Percentiles rank a stretch among this genome's conserved stretches.
Conservation (phyloP, 2,329 filamentous ascomycete species). For the Claviceps sp. region DNA sequence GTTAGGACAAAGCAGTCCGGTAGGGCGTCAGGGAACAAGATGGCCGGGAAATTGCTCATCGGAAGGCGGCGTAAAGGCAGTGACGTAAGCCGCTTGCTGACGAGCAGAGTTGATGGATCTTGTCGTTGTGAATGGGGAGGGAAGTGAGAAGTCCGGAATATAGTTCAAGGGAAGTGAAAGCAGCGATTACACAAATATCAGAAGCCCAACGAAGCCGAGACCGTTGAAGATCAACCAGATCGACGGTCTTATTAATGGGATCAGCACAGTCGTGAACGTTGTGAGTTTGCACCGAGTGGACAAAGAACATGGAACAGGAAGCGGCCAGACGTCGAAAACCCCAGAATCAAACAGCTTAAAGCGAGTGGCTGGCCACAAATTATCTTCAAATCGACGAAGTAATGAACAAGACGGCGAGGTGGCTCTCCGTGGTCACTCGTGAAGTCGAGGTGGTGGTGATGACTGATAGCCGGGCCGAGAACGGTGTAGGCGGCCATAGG, state of each 20-base stretch:
- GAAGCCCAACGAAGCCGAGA: not conserved
- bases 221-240: not conserved
- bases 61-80: not conserved
- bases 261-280: not conserved
- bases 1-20: conserved; percentile 6
- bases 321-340: too few species aligned
- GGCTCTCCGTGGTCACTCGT: not conserved
- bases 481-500: not conserved
- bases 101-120: not conserved
- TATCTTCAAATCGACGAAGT: not conserved
- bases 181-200: not conserved
- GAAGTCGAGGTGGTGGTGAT: not conserved
- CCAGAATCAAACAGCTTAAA: not conserved
- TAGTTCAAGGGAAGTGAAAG: not conserved
- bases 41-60: not conserved
- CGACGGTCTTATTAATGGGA: not conserved
- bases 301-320: not conserved
- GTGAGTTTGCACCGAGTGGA: not conserved
- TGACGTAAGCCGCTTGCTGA: not conserved
- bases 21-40: not conserved
- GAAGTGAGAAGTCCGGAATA: too few species aligned
- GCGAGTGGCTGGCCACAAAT: not conserved
- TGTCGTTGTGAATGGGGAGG: not conserved
- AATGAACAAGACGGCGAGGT: not conserved
- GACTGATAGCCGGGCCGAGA: not conserved